phyloP scores from a whole-genome alignment of 2,329 filamentous ascomycete genomes.

The Metarhizium anisopliae region DNA sequence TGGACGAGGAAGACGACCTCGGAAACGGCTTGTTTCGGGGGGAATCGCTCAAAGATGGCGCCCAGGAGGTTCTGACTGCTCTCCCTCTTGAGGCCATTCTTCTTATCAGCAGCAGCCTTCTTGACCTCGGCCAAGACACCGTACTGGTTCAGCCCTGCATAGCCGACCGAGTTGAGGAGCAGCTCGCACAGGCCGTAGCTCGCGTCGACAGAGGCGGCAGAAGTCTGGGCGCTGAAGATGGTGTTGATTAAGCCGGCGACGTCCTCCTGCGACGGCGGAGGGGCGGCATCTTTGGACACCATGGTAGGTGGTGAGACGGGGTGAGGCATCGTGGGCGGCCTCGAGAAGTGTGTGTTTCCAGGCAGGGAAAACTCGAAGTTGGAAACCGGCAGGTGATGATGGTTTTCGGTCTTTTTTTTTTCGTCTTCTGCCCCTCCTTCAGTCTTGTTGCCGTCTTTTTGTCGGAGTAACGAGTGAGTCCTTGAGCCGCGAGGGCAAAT shows the following conservation, averaged over 20 bases:
- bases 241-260: conserved; percentile 55
- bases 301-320: conserved; percentile 39
- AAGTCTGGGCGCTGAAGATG: conserved; percentile 61
- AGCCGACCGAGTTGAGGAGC: conserved; percentile 44
- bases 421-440: not conserved
- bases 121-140: conserved; percentile 47
- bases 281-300: conserved; percentile 38
- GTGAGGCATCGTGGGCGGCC: conserved; percentile 33
- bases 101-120: conserved; percentile 86
- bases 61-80: conserved; percentile 92
- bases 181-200: conserved; percentile 53
- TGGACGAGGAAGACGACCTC: conserved; percentile 79
- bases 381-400: not conserved
- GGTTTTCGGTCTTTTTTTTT: not conserved
- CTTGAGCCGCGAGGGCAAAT: too few relatives aligned
- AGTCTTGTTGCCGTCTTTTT: not conserved
- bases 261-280: conserved; percentile 57
- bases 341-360: not conserved
- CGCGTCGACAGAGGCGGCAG: conserved; percentile 58
- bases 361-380: too few relatives aligned
- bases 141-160: conserved; percentile 42
- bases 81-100: conserved; percentile 76
- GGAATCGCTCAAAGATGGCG: conserved; percentile 85
- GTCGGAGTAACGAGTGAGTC: not conserved
- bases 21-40: conserved; percentile 63